Evolutionary conservation across 2,329 filamentous ascomycete genomes (phyloP).

Genomic region (Dactylellina haptotyla): DNA sequence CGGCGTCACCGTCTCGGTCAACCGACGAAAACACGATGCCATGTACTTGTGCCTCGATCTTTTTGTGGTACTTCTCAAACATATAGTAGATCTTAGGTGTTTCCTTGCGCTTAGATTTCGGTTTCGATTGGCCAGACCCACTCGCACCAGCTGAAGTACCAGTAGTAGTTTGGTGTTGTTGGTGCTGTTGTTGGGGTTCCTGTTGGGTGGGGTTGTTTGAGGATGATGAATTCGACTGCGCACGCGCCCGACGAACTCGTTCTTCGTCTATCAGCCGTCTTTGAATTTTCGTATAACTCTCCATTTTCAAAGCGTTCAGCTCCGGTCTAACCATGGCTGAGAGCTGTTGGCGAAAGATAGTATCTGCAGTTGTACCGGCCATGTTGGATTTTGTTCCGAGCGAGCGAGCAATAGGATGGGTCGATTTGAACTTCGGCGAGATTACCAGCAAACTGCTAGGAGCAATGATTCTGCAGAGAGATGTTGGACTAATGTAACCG

Average conservation of each 20-base stretch:
- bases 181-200: neutral
- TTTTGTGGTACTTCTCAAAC: conserved; percentile 9
- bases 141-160: neutral
- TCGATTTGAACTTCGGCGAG: too few species aligned
- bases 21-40: neutral
- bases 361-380: neutral
- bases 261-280: conserved; percentile 32
- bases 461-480: too few species aligned
- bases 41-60: conserved; percentile 7
- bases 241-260: neutral
- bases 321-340: neutral
- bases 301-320: conserved; percentile 16
- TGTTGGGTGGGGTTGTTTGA: neutral
- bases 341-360: conserved; percentile 22
- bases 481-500: too few species aligned
- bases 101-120: neutral
- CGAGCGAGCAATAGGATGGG: too few species aligned
- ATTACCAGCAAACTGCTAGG: too few species aligned
- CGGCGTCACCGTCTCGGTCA: neutral
- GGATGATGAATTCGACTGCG: too few species aligned
- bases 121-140: neutral
- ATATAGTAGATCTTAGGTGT: conserved; percentile 2
- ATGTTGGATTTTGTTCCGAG: conserved; percentile 12
- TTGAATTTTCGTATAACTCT: conserved; percentile 3
- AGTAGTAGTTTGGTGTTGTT: neutral